Percentiles rank a stretch among this genome's conserved stretches.
These are phyloP conservation scores for California macrophylla DNA, from an alignment of 441 rosid genomes.

Conservation along the genomic window DNA sequence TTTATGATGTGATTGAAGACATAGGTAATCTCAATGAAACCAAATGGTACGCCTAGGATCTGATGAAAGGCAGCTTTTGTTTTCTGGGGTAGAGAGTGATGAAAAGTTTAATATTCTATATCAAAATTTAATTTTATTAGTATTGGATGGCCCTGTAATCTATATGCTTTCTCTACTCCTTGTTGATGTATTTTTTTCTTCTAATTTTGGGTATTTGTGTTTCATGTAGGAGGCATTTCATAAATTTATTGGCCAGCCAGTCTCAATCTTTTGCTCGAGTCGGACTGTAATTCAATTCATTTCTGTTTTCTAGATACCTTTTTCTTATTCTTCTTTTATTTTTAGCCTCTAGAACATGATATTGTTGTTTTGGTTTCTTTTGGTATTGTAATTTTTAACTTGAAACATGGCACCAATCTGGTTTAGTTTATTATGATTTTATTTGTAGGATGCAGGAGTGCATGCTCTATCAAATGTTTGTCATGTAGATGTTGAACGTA, in stretches of 20 bases:
- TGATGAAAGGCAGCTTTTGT: neutral
- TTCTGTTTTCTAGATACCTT: conserved; percentile 4
- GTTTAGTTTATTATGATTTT: conserved; percentile 14
- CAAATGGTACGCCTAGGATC: neutral
- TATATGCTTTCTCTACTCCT: neutral
- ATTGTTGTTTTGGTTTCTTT: neutral
- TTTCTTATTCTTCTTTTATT: neutral
- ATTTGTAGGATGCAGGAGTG: conserved; percentile 85
- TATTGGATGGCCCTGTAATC: neutral
- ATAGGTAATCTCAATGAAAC: neutral
- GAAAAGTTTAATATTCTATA: neutral
- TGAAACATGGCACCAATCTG: neutral
- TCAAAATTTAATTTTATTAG: neutral
- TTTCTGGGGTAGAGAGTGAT: neutral
- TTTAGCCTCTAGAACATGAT: neutral
- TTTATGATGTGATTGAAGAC: neutral
- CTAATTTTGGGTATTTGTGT: conserved; percentile 5
- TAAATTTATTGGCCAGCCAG: conserved; percentile 83
- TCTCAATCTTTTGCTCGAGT: conserved; percentile 63
- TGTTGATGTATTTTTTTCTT: neutral
- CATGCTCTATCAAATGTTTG: conserved; percentile 91
- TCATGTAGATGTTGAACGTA: conserved; percentile 83
- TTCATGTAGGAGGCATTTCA: conserved; percentile 60
- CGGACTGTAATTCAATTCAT: conserved; percentile 54
- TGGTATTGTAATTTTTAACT: neutral